These are phyloP conservation scores for Glaciozyma antarctica DNA, from an alignment of 768 basidiomycete species.

Conservation along the genomic window DNA sequence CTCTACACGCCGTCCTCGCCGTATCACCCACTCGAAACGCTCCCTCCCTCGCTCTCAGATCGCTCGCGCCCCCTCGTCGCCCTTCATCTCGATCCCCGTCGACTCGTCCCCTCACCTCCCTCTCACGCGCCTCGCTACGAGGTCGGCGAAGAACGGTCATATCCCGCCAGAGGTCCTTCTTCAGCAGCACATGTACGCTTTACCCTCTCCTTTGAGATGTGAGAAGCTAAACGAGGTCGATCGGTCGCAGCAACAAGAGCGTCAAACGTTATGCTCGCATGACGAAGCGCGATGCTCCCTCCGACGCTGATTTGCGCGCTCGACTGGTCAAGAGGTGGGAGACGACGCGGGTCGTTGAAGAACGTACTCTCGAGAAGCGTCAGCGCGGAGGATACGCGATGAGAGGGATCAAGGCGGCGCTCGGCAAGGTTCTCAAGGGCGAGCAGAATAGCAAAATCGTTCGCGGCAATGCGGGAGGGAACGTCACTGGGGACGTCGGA, in stretches of 20 bases:
- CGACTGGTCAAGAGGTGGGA: constrained; percentile 19
- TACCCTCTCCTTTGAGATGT: too few relatives aligned
- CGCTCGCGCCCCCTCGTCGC: neutral
- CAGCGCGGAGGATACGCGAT: constrained; percentile 12
- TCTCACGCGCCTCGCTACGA: neutral
- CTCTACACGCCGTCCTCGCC: neutral
- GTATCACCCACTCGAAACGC: neutral
- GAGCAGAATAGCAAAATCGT: neutral
- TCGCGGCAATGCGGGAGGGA: neutral
- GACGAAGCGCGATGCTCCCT: constrained; percentile 46
- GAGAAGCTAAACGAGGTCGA: too few relatives aligned
- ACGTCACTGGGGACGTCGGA: neutral
- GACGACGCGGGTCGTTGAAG: constrained; percentile 39
- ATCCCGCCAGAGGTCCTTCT: constrained; percentile 35
- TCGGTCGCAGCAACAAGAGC: constrained; percentile 49
- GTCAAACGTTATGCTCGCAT: constrained; percentile 59
- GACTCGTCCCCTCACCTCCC: neutral
- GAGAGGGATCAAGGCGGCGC: neutral
- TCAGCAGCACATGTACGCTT: constrained; percentile 51
- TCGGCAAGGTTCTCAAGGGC: neutral
- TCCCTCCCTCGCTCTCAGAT: neutral
- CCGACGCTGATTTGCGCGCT: constrained; percentile 44
- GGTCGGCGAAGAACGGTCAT: neutral
- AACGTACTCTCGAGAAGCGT: constrained; percentile 36
- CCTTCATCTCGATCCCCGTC: neutral